These are phyloP conservation scores for Leccinum griseonigrum DNA, from an alignment of 1,284 basidiomycete species.

Conservation along the genomic window DNA sequence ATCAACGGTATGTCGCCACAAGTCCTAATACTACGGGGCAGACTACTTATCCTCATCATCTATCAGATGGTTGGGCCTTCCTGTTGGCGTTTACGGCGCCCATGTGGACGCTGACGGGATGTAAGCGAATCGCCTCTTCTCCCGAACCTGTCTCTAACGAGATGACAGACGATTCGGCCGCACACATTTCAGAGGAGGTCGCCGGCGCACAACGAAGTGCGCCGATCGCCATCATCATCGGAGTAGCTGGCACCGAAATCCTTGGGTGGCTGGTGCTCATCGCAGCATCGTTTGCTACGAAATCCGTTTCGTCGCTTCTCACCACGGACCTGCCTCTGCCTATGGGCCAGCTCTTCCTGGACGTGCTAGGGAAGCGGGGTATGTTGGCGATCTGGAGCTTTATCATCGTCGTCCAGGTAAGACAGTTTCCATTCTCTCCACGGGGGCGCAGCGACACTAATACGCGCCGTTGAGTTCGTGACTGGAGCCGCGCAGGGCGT, in stretches of 20 bases:
- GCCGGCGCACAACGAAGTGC: conserved; percentile 64
- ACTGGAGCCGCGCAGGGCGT: conserved; percentile 74
- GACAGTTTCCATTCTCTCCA: neutral
- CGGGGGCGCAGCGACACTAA: neutral
- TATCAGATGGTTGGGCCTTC: conserved; percentile 67
- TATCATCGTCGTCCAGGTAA: conserved; percentile 67
- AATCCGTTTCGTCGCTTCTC: conserved; percentile 54
- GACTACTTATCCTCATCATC: neutral
- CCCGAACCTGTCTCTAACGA: neutral
- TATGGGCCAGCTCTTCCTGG: conserved; percentile 69
- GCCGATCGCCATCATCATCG: conserved; percentile 73
- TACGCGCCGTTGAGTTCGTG: conserved; percentile 46
- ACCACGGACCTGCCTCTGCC: conserved; percentile 53
- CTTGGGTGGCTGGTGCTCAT: conserved; percentile 66
- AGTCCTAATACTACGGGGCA: too few species aligned
- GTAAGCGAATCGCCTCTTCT: conserved; percentile 36
- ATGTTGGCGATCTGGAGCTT: conserved; percentile 71
- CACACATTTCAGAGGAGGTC: conserved; percentile 76
- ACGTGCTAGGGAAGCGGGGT: conserved; percentile 63
- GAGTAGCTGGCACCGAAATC: conserved; percentile 56
- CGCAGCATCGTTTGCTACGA: conserved; percentile 61
- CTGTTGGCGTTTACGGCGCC: conserved; percentile 68
- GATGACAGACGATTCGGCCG: conserved; percentile 65
- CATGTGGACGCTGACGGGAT: conserved; percentile 78
- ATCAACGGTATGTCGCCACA: conserved; percentile 41